Evolutionary conservation across 164 flowering plant genomes (phyloP), one percentile per base, ranked within the genome.

Genomic region (Annona squamosa): DNA sequence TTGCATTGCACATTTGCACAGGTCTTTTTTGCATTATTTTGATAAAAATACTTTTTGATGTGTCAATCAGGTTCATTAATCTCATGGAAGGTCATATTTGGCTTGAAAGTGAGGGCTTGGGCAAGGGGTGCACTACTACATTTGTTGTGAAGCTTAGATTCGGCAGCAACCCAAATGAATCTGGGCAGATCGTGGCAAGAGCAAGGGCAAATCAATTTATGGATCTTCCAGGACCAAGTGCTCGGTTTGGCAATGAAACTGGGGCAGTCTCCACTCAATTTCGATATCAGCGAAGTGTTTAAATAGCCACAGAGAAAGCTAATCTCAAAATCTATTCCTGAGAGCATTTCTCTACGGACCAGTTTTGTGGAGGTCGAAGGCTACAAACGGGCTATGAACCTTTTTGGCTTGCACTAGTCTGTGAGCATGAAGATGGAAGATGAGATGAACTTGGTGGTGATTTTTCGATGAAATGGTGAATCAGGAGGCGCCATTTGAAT

Each of bases 61-160:
- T 47, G 74, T 70, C 17, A 69, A 65, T 67, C 81, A 90, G 96
- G 86, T 89, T 87, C 72, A 78, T 88, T 4, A 84, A 79, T 76
- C 85, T 87, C 68, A 89, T 91, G 93, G 91, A 89, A 70, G 93
- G 93, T 72, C 87, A 87, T 52, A 88, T 91, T 41, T 87, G 90
- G 93, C 79, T 91, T 17, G 93, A 91, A 72, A 91, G 91, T 61
- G 92, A 91, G n/a, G 93, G 93, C 46, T 72, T 77, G 48, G 85
- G 82, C 66, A 86, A 85, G 74, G 93, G 97, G 44, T 73, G 79
- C 74, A 81, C 81, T 1, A 87, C 77, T 43, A 75, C 84, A 3
- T 82, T 89, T 57, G 56, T 86, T 2, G 78, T 87, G 46, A 87
- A 77, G 75, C 91, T 80, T 57, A 75, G 82, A 3, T 26, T 74